Base-by-base conservation (phyloP, 805 yeast genomes). In the Naumovozyma baii region DNA sequence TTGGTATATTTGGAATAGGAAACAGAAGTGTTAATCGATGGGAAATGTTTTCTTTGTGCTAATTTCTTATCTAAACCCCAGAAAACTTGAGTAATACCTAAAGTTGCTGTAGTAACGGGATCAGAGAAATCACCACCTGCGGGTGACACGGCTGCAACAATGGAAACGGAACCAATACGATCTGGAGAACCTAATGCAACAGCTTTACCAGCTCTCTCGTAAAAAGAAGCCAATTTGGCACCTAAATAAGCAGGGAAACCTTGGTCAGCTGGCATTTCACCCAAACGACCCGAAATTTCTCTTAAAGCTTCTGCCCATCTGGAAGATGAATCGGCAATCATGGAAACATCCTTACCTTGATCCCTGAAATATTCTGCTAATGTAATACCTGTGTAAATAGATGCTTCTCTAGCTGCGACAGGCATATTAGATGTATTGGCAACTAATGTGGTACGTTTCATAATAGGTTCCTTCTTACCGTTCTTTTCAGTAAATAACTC, bases 121-220 rank as follows among this genome's bases (percentile, higher is more conserved):
- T 92, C 99, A 18, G 97, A 90, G 80, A 92, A 90, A 73, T 92
- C 99, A 80, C 99, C 99, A 79, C 99, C 99, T 41, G 98, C 97
- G 52, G 99, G 99, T 3, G 97, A 92, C 31, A 92, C 99, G 52
- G 99, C 99, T 44, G 98, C 99, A 57, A 92, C 92, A 66, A 92
- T 92, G n/a, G 98, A 92, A 48, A 92, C 99, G 22, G 98, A 90
- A 46, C 98, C 99, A 51, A 76, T 61, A 73, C 99, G 87, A 54
- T 84, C 83, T 48, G 99, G 99, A 43, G 94, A 85, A 59, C 99
- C 99, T 44, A 92, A 73, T 2, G 95, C 90, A 55, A 80, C 73
- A 34, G 95, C 94, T 64, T 83, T 86, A 70, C 99, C 99, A 35
- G 99, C 99, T 73, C 99, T 86, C 72, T 92, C 99, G 68, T 92